phyloP scores from a whole-genome alignment of 495 filamentous ascomycete species.

The Astrocystis sublimbata region DNA sequence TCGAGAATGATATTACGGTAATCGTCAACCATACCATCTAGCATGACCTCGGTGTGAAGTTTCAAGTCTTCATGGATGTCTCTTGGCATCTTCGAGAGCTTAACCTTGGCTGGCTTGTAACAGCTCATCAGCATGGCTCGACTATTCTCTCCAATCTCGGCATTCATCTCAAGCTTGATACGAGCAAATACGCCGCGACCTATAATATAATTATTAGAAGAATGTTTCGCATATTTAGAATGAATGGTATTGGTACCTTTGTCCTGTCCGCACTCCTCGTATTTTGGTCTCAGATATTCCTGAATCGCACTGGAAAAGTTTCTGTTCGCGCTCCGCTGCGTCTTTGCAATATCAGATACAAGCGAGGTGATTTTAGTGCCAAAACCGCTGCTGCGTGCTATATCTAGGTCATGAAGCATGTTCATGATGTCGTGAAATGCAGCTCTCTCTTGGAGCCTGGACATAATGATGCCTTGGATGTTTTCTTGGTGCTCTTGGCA shows the following conservation, averaged over 20 bases:
- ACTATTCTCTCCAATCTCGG: conserved; percentile 41
- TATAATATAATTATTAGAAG: conserved; percentile 13
- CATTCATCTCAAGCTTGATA: conserved; percentile 50
- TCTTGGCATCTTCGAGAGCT: conserved; percentile 37
- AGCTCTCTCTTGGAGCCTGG: conserved; percentile 20
- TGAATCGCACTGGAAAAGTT: conserved; percentile 51
- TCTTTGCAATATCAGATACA: conserved; percentile 35
- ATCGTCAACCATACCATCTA: conserved; percentile 42
- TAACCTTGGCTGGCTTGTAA: conserved; percentile 34
- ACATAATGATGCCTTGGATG: conserved; percentile 37
- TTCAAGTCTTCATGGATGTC: conserved; percentile 37
- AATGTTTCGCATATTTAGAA: not conserved
- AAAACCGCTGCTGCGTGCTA: conserved; percentile 2
- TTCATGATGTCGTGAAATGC: conserved; percentile 34
- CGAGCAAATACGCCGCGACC: conserved; percentile 49
- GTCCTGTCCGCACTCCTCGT: conserved; percentile 46
- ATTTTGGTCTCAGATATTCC: conserved; percentile 43
- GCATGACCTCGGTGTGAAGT: conserved; percentile 44
- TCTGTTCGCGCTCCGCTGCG: conserved; percentile 56
- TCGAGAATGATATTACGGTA: conserved; percentile 41
- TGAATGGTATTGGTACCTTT: conserved; percentile 35
- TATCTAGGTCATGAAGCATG: conserved; percentile 41
- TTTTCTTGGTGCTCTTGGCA: conserved; percentile 21
- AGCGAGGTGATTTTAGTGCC: conserved; percentile 30
- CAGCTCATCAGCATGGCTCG: conserved; percentile 49